Evolutionary conservation across 345 rosid species (phyloP).

Genomic region (Iberis pinnata): DNA sequence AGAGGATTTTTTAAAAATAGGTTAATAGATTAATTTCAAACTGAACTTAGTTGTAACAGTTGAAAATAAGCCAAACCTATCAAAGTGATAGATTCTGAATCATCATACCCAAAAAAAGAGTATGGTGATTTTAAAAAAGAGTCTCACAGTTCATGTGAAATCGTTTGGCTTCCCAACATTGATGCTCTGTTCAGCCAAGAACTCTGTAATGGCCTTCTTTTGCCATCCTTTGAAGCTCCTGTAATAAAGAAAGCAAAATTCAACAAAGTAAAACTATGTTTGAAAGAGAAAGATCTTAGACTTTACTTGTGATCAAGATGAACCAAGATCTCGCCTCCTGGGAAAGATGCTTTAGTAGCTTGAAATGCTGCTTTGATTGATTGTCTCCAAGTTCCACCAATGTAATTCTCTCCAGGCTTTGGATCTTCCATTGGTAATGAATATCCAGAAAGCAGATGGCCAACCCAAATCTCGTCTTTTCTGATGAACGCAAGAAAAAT

Average conservation of each 20-base stretch:
- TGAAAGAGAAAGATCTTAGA: constrained; percentile 2
- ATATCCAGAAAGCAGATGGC: constrained; percentile 80
- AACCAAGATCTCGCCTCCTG: constrained; percentile 74
- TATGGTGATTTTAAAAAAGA: not conserved
- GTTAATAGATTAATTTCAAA: too few relatives aligned
- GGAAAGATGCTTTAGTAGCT: constrained; percentile 77
- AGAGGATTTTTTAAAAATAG: too few relatives aligned
- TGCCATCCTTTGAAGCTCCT: constrained; percentile 97
- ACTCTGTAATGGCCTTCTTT: constrained; percentile 61
- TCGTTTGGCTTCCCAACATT: constrained; percentile 57
- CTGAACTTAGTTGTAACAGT: not conserved
- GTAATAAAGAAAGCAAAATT: constrained; percentile 17
- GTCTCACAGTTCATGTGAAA: constrained; percentile 31
- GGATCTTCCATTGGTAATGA: constrained; percentile 85
- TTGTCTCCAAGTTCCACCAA: constrained; percentile 79
- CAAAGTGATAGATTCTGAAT: constrained; percentile 9
- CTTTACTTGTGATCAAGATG: constrained; percentile 96
- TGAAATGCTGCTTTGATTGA: constrained; percentile 67
- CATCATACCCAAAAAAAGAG: not conserved
- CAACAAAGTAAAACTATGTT: too few relatives aligned
- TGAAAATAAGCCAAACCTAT: not conserved
- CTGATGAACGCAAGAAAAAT: constrained; percentile 27
- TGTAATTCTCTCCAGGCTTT: constrained; percentile 27
- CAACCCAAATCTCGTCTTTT: constrained; percentile 83
- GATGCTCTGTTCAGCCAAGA: constrained; percentile 52